Base-by-base conservation (phyloP, 2,329 filamentous ascomycete genomes). In the Colletotrichum incanum region DNA sequence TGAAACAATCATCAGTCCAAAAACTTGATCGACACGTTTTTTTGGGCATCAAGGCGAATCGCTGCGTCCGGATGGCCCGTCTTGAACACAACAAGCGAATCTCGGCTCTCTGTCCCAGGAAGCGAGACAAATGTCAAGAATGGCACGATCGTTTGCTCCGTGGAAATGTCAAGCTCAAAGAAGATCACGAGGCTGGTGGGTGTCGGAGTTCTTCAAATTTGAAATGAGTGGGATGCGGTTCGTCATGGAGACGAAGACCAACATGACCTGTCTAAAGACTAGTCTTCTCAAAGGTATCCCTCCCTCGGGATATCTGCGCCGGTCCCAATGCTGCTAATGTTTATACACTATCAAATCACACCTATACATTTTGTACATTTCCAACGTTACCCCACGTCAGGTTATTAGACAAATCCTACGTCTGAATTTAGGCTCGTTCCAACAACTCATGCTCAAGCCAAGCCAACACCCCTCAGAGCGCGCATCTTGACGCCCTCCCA, bases 401-500 rank as follows among this genome's bases (percentile, higher is more conserved):
- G 11, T 9, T 20, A 28, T 5, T 6, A 12, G 7, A 52, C 49
- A 20, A 16, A 28, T 52, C 4, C 12, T 8, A 4, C 14, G 11
- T 26, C 14, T 20, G 4, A n/a, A n/a, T 23, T 11, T 2, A 16
- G 8, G 9, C 20, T 18, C 1, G 9, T 23, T 3, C 45, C 16
- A 28, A n/a, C 5, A 23, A 8, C 7, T 8, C 23, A 11, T 1
- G 18, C 37, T 79, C 77, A 91, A 14, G 82, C 83, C 66, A 91
- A 61, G 2, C 89, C 90, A 0, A 86, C 74, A 45, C 84, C 85
- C 43, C 85, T 85, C 78, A 86, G 80, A 0, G 85, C 85, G 45
- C 91, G 85, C 91, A 93, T 93, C 84, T 90, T 92, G 76, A 91
- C 84, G 0, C 91, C 91, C 80, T 93, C 91, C 86, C 88, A 90